Evolutionary conservation across 2,329 filamentous ascomycete genomes (phyloP).

Genomic region (Aurifilum marmelostoma): DNA sequence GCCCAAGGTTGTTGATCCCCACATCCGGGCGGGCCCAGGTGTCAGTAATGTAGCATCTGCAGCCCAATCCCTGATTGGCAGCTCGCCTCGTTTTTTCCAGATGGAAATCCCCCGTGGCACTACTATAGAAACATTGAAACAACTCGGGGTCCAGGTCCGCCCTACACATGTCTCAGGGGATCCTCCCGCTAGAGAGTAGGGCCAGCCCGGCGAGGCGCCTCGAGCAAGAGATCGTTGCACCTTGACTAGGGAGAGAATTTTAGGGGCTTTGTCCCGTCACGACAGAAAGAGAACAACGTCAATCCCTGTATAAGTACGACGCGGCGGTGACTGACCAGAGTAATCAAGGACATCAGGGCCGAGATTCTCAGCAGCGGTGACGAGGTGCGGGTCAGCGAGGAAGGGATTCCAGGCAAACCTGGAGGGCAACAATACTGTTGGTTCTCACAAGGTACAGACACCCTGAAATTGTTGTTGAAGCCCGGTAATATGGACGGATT

Average conservation of each 20-base stretch:
- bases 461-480: no score
- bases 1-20: neutral
- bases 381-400: neutral
- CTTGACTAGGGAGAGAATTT: neutral
- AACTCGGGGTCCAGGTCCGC: neutral
- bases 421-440: no score
- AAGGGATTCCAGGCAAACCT: neutral
- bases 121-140: slow-evolving; percentile 1
- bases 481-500: no score
- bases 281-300: neutral
- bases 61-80: neutral
- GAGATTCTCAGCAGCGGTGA: neutral
- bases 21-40: neutral
- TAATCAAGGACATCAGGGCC: neutral
- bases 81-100: neutral
- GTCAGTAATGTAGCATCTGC: neutral
- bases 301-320: neutral
- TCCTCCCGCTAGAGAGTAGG: neutral
- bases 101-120: neutral
- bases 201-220: neutral
- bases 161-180: neutral
- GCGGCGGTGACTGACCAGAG: neutral
- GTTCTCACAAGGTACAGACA: no score
- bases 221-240: neutral
- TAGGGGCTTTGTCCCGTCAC: neutral